These are phyloP conservation scores for Diplocarpon rosae DNA, from an alignment of 2,329 filamentous ascomycete genomes.

Conservation along the genomic window DNA sequence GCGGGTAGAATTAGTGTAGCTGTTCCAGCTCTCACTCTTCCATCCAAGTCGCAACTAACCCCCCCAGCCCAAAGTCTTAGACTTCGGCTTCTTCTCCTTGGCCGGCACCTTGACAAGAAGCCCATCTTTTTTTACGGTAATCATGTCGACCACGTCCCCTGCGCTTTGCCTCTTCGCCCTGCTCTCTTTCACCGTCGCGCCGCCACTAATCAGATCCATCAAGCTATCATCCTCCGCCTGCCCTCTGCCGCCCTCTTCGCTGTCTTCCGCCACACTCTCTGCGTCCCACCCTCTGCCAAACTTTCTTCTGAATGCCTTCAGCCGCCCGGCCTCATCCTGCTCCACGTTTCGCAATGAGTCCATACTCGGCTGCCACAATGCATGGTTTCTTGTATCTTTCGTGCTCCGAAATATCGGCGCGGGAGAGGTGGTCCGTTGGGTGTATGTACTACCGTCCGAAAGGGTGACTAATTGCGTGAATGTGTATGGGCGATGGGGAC, in stretches of 20 bases:
- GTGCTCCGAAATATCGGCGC: constrained; percentile 43
- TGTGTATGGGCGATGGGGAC: constrained; percentile 85
- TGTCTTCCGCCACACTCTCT: constrained; percentile 27
- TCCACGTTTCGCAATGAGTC: constrained; percentile 78
- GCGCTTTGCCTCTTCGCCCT: background rate
- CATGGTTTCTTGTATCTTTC: constrained; percentile 83
- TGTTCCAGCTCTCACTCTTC: too few relatives aligned
- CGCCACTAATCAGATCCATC: constrained; percentile 43
- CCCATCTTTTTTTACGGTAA: constrained; percentile 11
- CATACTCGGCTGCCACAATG: constrained; percentile 82
- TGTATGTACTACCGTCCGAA: constrained; percentile 79
- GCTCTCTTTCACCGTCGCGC: constrained; percentile 13
- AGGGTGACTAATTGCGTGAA: constrained; percentile 95
- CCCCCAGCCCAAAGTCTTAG: too few relatives aligned
- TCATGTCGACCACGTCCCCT: constrained; percentile 3
- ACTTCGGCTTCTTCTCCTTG: background rate
- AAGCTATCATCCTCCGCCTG: constrained; percentile 38
- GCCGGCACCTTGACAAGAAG: constrained; percentile 4
- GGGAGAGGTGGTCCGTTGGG: constrained; percentile 67
- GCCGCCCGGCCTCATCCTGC: constrained; percentile 83
- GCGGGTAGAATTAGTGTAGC: too few relatives aligned
- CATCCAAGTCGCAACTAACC: too few relatives aligned
- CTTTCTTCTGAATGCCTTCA: constrained; percentile 73
- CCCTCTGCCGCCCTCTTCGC: constrained; percentile 22
- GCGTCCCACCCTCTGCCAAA: constrained; percentile 82